Base-by-base conservation (phyloP, 176 grass and related monocot species). In the Carex littledalei region DNA sequence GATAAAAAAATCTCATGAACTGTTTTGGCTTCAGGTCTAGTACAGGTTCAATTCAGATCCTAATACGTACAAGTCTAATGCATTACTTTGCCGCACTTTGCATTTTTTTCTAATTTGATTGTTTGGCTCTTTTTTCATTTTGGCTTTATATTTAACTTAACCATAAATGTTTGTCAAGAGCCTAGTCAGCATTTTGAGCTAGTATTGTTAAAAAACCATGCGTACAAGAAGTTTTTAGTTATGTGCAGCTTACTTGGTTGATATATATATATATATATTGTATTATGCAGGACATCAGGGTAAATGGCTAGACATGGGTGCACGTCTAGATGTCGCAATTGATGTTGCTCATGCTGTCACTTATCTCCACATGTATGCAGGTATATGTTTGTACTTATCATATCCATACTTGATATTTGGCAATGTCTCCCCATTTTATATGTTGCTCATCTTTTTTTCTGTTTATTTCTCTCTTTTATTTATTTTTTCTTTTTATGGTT, bases 271-370 rank as follows among this genome's bases (percentile, higher is more conserved):
- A 16, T 31, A 22, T 66, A 8, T 17, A 16, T 31, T 65, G 55
- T 29, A 47, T 75, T 85, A 83, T 84, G 55, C 79, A 95, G 94
- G 92, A 11, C 21, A 83, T 66, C 13, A 78, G 24, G 91, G 93
- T 20, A 87, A 87, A 21, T 82, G 85, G 67, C 63, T 95, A 11
- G 95, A 92, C 10, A 58, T 98, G 0, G 86, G 69, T 10, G 74
- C 89, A 1, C 64, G 96, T 12, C 91, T 98, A 0, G 96, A 98
- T 61, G 87, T 98, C 49, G 93, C 91, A 89, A 93, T 91, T 72
- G 96, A 98, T 78, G 93, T 98, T 1, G 93, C 96, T 17, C 96
- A 98, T 91, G 96, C 87, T 10, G 81, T 95, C 14, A 98, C 96
- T 17, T 95, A 98, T 87, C 96, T 98, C 1, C 96, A 98, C 87